Evolutionary conservation across 345 rosid genomes (phyloP), one percentile per base, ranked within the genome.

Genomic region (Bruguiera sexangula): DNA sequence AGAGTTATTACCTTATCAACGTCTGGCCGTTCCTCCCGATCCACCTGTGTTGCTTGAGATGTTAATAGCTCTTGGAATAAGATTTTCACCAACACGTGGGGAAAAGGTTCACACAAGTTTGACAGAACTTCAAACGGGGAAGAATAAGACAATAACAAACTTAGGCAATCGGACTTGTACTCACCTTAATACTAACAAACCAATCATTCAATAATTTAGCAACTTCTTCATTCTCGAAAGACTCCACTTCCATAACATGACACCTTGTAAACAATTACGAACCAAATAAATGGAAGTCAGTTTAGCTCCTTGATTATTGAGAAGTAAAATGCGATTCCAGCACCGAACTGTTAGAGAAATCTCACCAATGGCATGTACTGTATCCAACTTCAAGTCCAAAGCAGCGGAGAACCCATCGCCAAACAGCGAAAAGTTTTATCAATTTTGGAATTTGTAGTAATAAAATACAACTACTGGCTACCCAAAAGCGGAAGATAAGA

Each of bases 331-430:
- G 36, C 31, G 56, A 63, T 63, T 57, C 63, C 27, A 57, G 74
- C 31, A 22, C 34, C 20, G 27, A 60, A 39, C 0, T 22, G 46
- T 43, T 0, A 68, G 72, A 71, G 72, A 52, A 60, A 30, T 60
- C 91, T 93, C 82, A 94, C 97, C 98, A 94, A 80, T 94, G 98
- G 75, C 97, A 91, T 36, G 97, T 94, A 85, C 96, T 91, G 89
- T 91, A 94, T 78, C 98, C 97, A 79, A 94, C 97, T 94, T 91
- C 79, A 72, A 80, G 78, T 57, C 71, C 67, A 73, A 75, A 76
- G 34, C 71, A 72, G 51, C 24, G 43, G 9, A 24, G 30, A 74
- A 51, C 48, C 75, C 78, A 69, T 10, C 29, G 60, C 58, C 72
- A 82, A 75, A 55, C 32, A 66, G 77, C 56, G 68, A 73, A 75